Conservation (phyloP, 2,329 filamentous ascomycete genomes). For the Aspergillus oerlinghausenensis region DNA sequence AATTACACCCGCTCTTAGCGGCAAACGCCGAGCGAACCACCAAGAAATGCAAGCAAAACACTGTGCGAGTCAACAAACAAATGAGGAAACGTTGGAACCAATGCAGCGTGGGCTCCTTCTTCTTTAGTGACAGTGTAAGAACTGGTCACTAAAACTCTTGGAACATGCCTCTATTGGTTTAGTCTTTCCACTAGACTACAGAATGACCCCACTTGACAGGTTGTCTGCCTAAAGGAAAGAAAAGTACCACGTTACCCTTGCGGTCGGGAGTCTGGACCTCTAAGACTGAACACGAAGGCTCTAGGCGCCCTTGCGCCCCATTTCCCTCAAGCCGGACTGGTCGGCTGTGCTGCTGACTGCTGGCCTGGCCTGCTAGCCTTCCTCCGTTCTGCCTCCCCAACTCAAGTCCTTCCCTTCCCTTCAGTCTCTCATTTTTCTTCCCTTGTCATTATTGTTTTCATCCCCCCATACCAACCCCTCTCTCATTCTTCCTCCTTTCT, state of each 20-base stretch:
- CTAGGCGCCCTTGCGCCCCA: conserved; percentile 19
- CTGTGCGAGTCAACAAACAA: neutral
- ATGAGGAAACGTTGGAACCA: neutral
- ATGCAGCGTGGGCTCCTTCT: neutral
- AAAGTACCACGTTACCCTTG: neutral
- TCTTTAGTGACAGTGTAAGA: neutral
- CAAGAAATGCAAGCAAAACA: neutral
- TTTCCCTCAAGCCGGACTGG: conserved; percentile 2
- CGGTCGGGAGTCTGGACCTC: neutral
- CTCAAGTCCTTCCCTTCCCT: conserved; percentile 5
- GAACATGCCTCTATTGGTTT: neutral
- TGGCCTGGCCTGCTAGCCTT: conserved; percentile 8
- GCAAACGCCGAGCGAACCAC: neutral
- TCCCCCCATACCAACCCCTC: conserved; percentile 1
- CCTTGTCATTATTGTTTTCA: neutral
- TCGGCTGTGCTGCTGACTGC: neutral
- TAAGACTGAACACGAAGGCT: neutral
- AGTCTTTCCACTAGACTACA: neutral
- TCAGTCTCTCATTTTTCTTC: neutral
- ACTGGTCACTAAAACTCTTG: neutral
- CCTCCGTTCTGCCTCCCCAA: conserved; percentile 22
- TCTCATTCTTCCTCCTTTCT: conserved; percentile 20
- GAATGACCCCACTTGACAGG: neutral
- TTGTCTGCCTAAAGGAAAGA: neutral
- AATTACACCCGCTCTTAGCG: neutral